phyloP scores from a whole-genome alignment of 2,329 filamentous ascomycete genomes.

The Plectosphaerella cucumerina region DNA sequence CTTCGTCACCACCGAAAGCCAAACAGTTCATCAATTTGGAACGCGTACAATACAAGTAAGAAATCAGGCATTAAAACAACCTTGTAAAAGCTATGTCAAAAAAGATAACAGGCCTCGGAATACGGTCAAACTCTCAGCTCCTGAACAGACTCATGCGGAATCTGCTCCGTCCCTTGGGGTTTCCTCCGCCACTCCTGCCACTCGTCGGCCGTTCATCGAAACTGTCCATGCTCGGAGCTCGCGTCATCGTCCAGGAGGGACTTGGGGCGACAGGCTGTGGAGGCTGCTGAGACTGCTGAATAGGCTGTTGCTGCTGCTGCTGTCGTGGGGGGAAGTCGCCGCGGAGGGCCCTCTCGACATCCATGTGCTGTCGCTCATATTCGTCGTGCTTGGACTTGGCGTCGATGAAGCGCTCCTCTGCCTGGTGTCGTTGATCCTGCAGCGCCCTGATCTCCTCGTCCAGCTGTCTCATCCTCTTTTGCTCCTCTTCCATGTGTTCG shows the following conservation, averaged over 20 bases:
- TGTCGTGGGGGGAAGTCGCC: conserved; percentile 24
- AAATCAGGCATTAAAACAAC: too few relatives aligned
- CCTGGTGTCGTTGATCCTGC: conserved; percentile 33
- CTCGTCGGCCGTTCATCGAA: not conserved
- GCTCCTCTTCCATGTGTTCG: conserved; percentile 34
- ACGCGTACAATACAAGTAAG: too few relatives aligned
- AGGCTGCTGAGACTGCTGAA: not conserved
- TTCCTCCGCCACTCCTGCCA: not conserved
- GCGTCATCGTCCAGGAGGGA: conserved; percentile 1
- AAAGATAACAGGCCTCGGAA: too few relatives aligned
- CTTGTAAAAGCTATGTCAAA: too few relatives aligned
- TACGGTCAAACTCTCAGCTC: too few relatives aligned
- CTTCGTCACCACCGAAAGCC: too few relatives aligned
- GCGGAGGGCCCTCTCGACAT: conserved; percentile 36
- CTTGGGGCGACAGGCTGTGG: not conserved
- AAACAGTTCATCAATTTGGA: too few relatives aligned
- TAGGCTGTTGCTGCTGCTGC: conserved; percentile 7
- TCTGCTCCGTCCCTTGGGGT: not conserved
- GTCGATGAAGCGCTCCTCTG: conserved; percentile 36
- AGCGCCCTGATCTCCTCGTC: conserved; percentile 37
- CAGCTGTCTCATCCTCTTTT: conserved; percentile 34
- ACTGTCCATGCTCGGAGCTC: conserved; percentile 3
- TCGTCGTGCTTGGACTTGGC: conserved; percentile 40
- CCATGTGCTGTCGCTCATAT: conserved; percentile 34
- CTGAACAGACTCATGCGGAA: not conserved